phyloP scores from a whole-genome alignment of 345 rosid genomes.

The Firmiana major region DNA sequence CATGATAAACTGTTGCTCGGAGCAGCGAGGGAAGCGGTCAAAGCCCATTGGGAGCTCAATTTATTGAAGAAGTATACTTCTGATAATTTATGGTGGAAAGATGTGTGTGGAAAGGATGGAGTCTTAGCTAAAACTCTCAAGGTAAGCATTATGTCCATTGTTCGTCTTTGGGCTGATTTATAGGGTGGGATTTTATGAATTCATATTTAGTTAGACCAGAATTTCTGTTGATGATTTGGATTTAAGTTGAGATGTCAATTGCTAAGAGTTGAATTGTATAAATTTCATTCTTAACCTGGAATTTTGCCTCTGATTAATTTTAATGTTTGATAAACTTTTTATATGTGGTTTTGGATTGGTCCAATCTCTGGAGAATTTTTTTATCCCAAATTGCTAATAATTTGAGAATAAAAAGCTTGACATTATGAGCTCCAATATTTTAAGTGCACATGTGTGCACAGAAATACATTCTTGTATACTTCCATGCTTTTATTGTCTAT shows the following conservation, averaged over 20 bases:
- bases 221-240: not conserved
- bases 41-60: constrained; percentile 93
- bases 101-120: constrained; percentile 82
- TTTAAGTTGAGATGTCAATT: not conserved
- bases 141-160: constrained; percentile 42
- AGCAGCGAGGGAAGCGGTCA: constrained; percentile 98
- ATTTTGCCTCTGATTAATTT: not conserved
- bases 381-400: not conserved
- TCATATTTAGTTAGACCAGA: not conserved
- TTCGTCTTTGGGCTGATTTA: constrained; percentile 8
- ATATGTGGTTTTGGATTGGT: not conserved
- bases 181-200: not conserved
- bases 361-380: not conserved
- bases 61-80: constrained; percentile 67
- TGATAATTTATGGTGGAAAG: constrained; percentile 87
- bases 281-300: not conserved
- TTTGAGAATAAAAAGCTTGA: constrained; percentile 3
- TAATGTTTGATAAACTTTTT: not conserved
- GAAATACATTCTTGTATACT: not conserved
- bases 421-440: not conserved
- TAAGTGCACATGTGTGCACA: not conserved
- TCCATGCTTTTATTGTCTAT: not conserved
- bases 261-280: not conserved
- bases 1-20: constrained; percentile 97
- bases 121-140: constrained; percentile 74